These are phyloP conservation scores for Allium cepa DNA, from an alignment of 106 monocot genomes.

Conservation along the genomic window DNA sequence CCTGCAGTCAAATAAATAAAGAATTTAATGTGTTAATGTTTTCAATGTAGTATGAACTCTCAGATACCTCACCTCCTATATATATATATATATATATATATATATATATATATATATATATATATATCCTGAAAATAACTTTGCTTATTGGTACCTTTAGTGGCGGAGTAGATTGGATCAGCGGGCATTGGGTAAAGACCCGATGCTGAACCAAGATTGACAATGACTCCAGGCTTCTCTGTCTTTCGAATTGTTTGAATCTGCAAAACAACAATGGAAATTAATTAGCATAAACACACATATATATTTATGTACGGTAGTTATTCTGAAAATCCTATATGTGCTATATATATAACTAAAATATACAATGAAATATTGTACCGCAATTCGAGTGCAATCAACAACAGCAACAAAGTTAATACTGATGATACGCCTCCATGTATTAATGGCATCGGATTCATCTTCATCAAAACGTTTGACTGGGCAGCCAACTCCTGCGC, in stretches of 20 bases:
- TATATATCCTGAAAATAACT: too few species aligned
- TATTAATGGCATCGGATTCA: conserved; percentile 54
- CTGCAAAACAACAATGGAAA: conserved; percentile 17
- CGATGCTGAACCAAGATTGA: conserved; percentile 85
- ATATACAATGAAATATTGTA: conserved; percentile 9
- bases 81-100: too few species aligned
- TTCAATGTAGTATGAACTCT: too few species aligned
- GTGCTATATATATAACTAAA: not conserved
- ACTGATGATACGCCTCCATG: conserved; percentile 77
- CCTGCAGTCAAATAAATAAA: too few species aligned
- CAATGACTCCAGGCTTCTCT: conserved; percentile 63
- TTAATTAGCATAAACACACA: too few species aligned
- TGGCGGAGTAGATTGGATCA: conserved; percentile 68
- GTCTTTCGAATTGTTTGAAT: conserved; percentile 52
- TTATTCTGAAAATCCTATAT: too few species aligned
- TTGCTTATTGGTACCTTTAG: conserved; percentile 51
- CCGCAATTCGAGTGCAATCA: conserved; percentile 78
- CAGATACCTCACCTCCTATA: too few species aligned
- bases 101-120: too few species aligned
- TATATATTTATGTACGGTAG: too few species aligned
- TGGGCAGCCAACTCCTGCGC: conserved; percentile 55
- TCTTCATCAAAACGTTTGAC: conserved; percentile 47
- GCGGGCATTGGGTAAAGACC: conserved; percentile 62
- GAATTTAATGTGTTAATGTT: too few species aligned
- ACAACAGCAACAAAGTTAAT: conserved; percentile 76